These are phyloP conservation scores for Tricholomella constricta DNA, from an alignment of 768 basidiomycete species.

Conservation along the genomic window DNA sequence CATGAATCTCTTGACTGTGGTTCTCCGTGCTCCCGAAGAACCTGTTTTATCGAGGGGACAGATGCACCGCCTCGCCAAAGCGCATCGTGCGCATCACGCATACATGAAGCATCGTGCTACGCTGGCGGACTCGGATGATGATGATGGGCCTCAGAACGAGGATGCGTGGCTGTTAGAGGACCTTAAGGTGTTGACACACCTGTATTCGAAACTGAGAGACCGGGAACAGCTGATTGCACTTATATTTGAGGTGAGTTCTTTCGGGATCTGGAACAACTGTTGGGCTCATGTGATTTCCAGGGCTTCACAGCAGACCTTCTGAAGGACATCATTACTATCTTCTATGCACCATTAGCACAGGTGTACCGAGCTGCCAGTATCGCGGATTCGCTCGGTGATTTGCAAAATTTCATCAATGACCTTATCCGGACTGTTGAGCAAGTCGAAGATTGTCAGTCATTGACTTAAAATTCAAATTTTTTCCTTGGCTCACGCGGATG, in stretches of 20 bases:
- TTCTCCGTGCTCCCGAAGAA: constrained; percentile 77
- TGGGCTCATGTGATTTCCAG: constrained; percentile 39
- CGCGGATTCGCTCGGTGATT: constrained; percentile 86
- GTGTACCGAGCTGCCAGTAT: constrained; percentile 98
- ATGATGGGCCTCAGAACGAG: constrained; percentile 90
- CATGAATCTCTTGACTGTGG: constrained; percentile 74
- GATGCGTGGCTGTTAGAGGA: constrained; percentile 98
- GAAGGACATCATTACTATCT: constrained; percentile 98
- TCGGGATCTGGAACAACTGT: not conserved
- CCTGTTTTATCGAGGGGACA: constrained; percentile 77
- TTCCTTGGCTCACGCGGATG: constrained; percentile 4
- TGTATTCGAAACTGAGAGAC: constrained; percentile 82
- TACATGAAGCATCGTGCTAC: constrained; percentile 65
- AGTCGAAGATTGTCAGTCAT: constrained; percentile 79
- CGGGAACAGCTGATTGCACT: constrained; percentile 90
- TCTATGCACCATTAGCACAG: constrained; percentile 94
- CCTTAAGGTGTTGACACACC: constrained; percentile 71
- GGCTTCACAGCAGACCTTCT: constrained; percentile 92
- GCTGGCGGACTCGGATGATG: constrained; percentile 84
- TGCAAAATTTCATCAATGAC: constrained; percentile 94
- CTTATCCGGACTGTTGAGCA: constrained; percentile 92
- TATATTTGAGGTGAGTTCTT: constrained; percentile 80
- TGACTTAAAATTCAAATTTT: not conserved
- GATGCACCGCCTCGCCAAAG: constrained; percentile 76
- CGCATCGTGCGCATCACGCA: constrained; percentile 75